Evolutionary conservation across 805 yeast genomes (phyloP), one percentile per base, ranked within the genome.

Genomic region (Metschnikowia lochheadii): DNA sequence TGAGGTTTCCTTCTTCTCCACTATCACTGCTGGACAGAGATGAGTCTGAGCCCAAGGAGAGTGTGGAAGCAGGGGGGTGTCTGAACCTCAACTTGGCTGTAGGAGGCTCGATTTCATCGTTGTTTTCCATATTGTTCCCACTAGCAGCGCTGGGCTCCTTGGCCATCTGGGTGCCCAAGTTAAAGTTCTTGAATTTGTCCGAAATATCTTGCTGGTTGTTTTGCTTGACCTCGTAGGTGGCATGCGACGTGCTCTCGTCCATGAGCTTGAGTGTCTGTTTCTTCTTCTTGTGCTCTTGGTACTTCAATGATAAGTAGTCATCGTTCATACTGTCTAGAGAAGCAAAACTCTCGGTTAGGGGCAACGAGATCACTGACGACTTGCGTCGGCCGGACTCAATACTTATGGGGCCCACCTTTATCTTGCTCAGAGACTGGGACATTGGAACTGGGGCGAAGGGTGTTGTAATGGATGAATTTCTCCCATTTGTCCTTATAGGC

Each of bases 281-380:
- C 44, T 52, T 54, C 48, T 55, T 63, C 31, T 54, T 48, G 56
- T 56, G 68, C 49, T 73, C 75, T 23, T 67, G 65, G 51, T 71
- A 71, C 52, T 69, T 69, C 50, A 63, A 55, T 47, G 68, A 75
- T 52, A 76, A 73, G 52, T 75, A 79, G 47, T 81, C 85, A 56
- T 81, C 78, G 61, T 84, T 83, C 52, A 80, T 77, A 62, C 90
- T 82, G 60, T 84, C 90, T 61, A 87, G 68, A 0, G 91, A 85
- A 0, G 92, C 92, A 72, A 85, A 85, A 54, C 90, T 84, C 39
- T 87, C 87, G 53, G 81, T 84, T 14, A 84, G 71, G 0, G 89
- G 89, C 37, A 85, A 69, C 26, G 84, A 78, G 49, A 85, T 83
- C 40, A 87, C 77, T 26, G 96, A 94, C 1, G 96, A 89, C 31